Base-by-base conservation (phyloP, 805 yeast species). In the Suhomyces prunicola region DNA sequence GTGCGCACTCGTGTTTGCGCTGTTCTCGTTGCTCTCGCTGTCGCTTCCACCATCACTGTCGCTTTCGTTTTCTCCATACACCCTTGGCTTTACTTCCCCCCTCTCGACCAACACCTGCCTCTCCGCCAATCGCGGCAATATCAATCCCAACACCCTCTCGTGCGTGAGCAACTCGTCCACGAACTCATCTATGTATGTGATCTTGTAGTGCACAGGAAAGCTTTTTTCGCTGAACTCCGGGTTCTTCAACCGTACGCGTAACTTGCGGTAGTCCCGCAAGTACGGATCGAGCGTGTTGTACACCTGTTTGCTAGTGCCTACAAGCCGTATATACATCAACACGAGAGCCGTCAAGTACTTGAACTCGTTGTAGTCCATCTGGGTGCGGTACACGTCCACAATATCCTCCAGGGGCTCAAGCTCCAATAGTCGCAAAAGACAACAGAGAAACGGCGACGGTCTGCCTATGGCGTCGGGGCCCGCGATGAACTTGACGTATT, bases 401-500 rank as follows among this genome's bases (percentile, higher is more conserved):
- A 89, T 81, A 4, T 83, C 88, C 9, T 63, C 61, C 1, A 77
- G 60, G 0, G 97, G 97, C 56, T 83, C 83, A 15, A 94, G 68
- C 66, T 93, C 96, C 4, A 92, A 74, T 53, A 93, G 65, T 57
- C 93, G 84, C 62, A 90, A 82, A 33, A 90, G 67, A 45, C 96
- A 76, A 62, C 96, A 85, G n/a, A 89, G 64, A 60, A 90, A 90
- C 12, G 85, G 86, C 15, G 87, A 74, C 0, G 96, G 94, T 55
- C 82, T 69, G 31, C 83, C 83, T 22, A 71, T 72, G 13, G 76
- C 71, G 48, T 79, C 81, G n/a, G 80, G 70, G 0, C 88, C 86
- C 0, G 90, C 93, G 4, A 89, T 67, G 48, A 74, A 73, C 8
- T 76, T 56, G 23, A 75, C 74, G 9, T 73, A 69, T 12, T 62